Evolutionary conservation across 371 early-diverging fungal species (phyloP).

Genomic region (Mucor plumbeus): DNA sequence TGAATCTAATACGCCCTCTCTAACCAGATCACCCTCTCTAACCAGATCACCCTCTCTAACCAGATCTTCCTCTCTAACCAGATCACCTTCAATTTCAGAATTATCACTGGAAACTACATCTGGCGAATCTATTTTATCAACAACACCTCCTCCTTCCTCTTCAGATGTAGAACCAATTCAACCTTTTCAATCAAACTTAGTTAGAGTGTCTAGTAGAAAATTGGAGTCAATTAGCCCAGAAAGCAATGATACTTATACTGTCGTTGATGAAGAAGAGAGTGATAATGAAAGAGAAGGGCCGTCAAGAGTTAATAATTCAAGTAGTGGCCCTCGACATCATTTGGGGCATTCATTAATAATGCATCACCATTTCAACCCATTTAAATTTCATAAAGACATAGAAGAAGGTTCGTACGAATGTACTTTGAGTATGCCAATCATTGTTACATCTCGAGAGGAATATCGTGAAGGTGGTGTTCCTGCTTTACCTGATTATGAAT

Average conservation of each 20-base stretch:
- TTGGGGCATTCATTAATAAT: slow-evolving; percentile 5
- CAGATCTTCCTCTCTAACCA: no score
- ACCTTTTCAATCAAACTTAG: background rate
- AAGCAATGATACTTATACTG: background rate
- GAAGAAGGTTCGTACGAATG: slow-evolving; percentile 17
- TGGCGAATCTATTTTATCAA: background rate
- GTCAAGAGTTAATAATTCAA: background rate
- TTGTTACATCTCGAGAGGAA: slow-evolving; percentile 28
- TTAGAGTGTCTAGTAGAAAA: slow-evolving; percentile 1
- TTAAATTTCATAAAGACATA: background rate
- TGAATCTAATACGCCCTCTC: background rate
- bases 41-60: no score
- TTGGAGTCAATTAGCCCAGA: background rate
- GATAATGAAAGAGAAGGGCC: background rate
- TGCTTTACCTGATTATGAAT: slow-evolving; percentile 24
- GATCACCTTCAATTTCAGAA: background rate
- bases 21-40: no score
- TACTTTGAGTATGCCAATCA: slow-evolving; percentile 17
- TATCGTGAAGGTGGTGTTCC: slow-evolving; percentile 26
- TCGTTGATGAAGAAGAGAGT: background rate
- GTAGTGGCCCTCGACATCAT: background rate
- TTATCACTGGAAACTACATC: background rate
- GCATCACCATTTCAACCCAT: slow-evolving; percentile 18
- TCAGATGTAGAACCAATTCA: background rate
- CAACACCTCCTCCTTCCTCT: background rate